phyloP scores from a whole-genome alignment of 108 stramenopile genomes.

The Schizochytrium sp. region DNA sequence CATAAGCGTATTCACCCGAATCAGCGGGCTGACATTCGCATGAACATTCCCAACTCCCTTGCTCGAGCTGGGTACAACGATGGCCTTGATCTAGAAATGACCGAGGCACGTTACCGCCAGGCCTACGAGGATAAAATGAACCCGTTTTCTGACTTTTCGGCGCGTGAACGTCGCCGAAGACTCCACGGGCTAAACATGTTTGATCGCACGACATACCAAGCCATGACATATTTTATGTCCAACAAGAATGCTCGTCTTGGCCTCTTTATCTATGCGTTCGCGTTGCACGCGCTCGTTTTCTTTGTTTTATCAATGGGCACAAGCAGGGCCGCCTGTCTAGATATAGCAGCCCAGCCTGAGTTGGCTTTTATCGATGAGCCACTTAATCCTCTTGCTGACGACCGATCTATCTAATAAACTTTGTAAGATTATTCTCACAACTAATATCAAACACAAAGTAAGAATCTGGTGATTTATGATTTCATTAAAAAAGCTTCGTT shows the following conservation, averaged over 20 bases:
- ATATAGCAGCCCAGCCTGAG: background rate
- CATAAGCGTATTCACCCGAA: background rate
- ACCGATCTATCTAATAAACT: background rate
- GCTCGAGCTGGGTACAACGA: background rate
- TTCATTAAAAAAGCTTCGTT: too few species aligned
- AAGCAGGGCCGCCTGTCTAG: background rate
- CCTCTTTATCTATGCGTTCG: slow-evolving; percentile 23
- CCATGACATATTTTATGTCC: background rate
- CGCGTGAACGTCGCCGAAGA: slow-evolving; percentile 24
- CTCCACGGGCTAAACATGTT: background rate
- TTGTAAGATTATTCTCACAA: background rate
- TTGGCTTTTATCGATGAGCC: background rate
- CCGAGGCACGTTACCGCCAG: slow-evolving; percentile 21
- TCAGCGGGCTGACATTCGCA: slow-evolving; percentile 11
- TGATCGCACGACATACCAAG: slow-evolving; percentile 3
- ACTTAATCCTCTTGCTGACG: background rate
- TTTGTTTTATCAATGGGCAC: slow-evolving; percentile 44
- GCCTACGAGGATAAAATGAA: slow-evolving; percentile 38
- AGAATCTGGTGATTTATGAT: too few species aligned
- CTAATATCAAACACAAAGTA: background rate
- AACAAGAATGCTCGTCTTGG: slow-evolving; percentile 44
- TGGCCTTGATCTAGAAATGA: background rate
- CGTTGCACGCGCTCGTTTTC: slow-evolving; percentile 21
- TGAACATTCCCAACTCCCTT: background rate
- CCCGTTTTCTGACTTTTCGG: slow-evolving; percentile 39